These are phyloP conservation scores for Scorias spongiosa DNA, from an alignment of 2,329 filamentous ascomycete species.

Conservation along the genomic window DNA sequence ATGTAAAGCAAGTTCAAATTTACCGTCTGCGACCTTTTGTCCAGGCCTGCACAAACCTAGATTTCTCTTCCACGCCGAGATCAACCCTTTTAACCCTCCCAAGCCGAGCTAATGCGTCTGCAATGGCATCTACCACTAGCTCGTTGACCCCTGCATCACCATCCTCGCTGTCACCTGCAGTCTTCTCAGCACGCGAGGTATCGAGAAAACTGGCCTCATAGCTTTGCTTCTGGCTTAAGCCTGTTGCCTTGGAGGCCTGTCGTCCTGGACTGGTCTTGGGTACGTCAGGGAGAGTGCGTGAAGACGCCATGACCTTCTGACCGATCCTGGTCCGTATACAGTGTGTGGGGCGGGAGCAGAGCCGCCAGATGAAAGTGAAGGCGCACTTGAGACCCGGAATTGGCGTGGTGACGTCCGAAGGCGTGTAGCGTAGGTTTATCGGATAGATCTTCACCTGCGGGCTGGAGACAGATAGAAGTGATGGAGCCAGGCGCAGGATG, in stretches of 20 bases:
- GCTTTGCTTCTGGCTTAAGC: conserved; percentile 12
- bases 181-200: conserved; percentile 21
- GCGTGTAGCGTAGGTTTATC: conserved; percentile 76
- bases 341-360: conserved; percentile 73
- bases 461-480: conserved; percentile 49
- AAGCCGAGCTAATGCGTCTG: conserved; percentile 72
- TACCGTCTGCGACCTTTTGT: background rate
- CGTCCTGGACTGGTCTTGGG: conserved; percentile 7
- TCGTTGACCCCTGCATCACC: conserved; percentile 19
- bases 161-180: conserved; percentile 18
- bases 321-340: conserved; percentile 85
- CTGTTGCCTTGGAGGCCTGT: conserved; percentile 5
- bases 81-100: conserved; percentile 81
- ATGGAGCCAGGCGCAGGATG: conserved; percentile 69
- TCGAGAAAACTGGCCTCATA: conserved; percentile 34
- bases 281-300: conserved; percentile 6
- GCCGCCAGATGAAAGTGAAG: conserved; percentile 63
- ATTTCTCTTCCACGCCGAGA: conserved; percentile 69
- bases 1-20: background rate
- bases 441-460: conserved; percentile 68
- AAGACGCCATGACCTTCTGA: conserved; percentile 42
- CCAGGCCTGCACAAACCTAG: conserved; percentile 64
- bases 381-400: conserved; percentile 52
- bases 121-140: conserved; percentile 61
- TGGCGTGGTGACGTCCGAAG: conserved; percentile 79